Base-by-base conservation (phyloP, 2,329 filamentous ascomycete genomes). In the Penicillium sp. region DNA sequence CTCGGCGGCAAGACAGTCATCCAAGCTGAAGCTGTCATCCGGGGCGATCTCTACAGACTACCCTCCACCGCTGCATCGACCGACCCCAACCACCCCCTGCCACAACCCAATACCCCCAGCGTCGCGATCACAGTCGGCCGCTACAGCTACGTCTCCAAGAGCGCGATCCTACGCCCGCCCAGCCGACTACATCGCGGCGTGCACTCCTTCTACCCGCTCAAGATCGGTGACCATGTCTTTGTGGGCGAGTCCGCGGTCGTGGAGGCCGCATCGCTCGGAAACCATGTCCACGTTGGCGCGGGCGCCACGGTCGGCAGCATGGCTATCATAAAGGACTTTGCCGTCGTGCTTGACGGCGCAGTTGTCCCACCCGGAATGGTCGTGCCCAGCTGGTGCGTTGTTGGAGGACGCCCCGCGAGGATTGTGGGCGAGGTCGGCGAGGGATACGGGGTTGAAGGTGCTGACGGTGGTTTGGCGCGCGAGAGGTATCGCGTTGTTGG, bases 1-100 rank as follows among this genome's bases (percentile, higher is more conserved):
- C 84, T 98, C 2, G 93, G 89, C 54, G 93, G 93, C 49, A 94
- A 88, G 69, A 94, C 90, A 1, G 88, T 97, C 48, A 94, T 98
- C 60, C 89, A 95, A 75, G 85, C 89, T 48, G 90, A 95, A 61
- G 91, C 89, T 56, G 89, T 93, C 68, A 88, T 98, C 61, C 84
- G 93, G 33, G 93, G 91, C 30, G 93, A 98, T 61, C 79, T 98
- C 13, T 78, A 84, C 29, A 79, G 73, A 58, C 36, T 80, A 62
- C 43, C 61, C 8, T 50, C 57, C 18, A 48, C 55, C 2, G 41
- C 53, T 6, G 53, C 68, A 20, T 38, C 51, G 13, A 47, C 44
- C 11, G 44, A 57, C 28, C 50, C 65, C 2, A 65, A 63, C 26
- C 60, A 69, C 17, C 61, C 67, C 30, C 28, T 47, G 26, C 52